Conservation (phyloP, 306 rosid genomes). For the Dalbergia cultrata region DNA sequence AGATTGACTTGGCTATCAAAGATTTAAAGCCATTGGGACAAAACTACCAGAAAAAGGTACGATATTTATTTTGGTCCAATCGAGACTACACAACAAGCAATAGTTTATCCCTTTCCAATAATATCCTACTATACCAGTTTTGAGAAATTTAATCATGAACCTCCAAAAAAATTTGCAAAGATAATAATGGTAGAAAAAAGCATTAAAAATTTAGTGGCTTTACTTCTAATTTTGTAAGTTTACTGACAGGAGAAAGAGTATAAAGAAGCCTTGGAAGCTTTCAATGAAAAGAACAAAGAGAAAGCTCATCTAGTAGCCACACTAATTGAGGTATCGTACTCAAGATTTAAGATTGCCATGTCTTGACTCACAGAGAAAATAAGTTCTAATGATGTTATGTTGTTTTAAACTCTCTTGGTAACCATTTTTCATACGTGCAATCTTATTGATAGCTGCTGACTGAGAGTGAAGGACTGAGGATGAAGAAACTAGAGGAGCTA, state of each 20-base stretch:
- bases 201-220: neutral
- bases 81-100: neutral
- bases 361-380: neutral
- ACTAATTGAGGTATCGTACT: constrained; percentile 74
- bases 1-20: constrained; percentile 69
- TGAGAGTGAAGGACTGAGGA: constrained; percentile 84
- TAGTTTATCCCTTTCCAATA: neutral
- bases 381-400: neutral
- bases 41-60: constrained; percentile 84
- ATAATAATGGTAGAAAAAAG: constrained; percentile 10
- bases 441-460: constrained; percentile 64
- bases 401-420: neutral
- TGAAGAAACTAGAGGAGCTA: constrained; percentile 86
- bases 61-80: neutral
- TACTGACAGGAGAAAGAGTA: constrained; percentile 83
- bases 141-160: neutral
- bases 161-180: neutral
- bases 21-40: constrained; percentile 84
- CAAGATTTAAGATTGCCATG: constrained; percentile 26
- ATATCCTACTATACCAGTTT: neutral
- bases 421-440: constrained; percentile 12
- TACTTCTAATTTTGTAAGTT: constrained; percentile 1
- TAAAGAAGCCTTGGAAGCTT: constrained; percentile 73
- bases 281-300: constrained; percentile 81
- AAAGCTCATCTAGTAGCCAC: constrained; percentile 73